Conservation (phyloP, 2,329 filamentous ascomycete genomes). For the Botrytis porri region DNA sequence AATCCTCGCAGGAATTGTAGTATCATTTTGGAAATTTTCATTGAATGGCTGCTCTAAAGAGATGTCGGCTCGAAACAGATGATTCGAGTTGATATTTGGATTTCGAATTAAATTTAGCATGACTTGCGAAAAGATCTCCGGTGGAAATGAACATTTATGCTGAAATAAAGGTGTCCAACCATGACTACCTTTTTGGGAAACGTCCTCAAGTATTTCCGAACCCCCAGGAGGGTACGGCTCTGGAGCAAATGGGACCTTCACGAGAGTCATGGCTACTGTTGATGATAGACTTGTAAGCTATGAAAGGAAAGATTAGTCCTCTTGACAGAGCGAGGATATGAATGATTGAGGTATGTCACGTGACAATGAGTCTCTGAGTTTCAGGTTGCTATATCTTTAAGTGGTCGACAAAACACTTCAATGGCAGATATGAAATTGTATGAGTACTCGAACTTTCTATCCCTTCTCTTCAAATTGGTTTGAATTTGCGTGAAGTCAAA, state of each 20-base stretch:
- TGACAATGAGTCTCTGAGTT: fast-evolving
- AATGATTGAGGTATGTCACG: neutral
- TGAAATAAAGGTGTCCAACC: slow-evolving; percentile 54
- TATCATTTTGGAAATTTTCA: slow-evolving; percentile 35
- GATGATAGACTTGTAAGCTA: neutral
- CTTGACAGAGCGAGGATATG: neutral
- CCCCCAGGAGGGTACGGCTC: slow-evolving; percentile 36
- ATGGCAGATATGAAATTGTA: too few relatives aligned
- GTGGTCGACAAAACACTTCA: too few relatives aligned
- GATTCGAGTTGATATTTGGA: slow-evolving; percentile 75
- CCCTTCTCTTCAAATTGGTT: neutral
- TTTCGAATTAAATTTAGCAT: slow-evolving; percentile 75
- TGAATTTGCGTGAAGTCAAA: neutral
- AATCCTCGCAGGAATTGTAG: slow-evolving; percentile 40
- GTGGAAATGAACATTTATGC: slow-evolving; percentile 60
- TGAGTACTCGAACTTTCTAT: fast-evolving
- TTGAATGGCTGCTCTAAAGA: slow-evolving; percentile 50
- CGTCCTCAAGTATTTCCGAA: slow-evolving; percentile 40
- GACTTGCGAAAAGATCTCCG: slow-evolving; percentile 60
- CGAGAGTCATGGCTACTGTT: slow-evolving; percentile 19
- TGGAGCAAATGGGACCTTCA: slow-evolving; percentile 20
- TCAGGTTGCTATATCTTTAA: neutral
- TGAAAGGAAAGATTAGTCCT: neutral
- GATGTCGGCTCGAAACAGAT: slow-evolving; percentile 76
- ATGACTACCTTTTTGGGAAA: slow-evolving; percentile 30